These are phyloP conservation scores for Aquilaria malaccensis DNA, from an alignment of 345 rosid genomes.

Conservation along the genomic window DNA sequence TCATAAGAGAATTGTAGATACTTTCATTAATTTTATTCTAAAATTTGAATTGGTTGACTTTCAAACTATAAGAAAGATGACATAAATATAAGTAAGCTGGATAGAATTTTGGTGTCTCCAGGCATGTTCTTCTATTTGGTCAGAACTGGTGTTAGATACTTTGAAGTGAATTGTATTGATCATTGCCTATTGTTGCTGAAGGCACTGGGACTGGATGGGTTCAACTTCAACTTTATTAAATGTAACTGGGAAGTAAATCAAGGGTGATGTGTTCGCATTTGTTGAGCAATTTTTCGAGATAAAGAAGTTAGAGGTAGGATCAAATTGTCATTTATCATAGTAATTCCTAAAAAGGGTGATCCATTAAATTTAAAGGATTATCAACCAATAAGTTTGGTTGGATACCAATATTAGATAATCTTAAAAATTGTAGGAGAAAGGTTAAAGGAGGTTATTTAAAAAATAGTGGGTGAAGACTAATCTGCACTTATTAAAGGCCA, in stretches of 20 bases:
- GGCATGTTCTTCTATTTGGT: not conserved
- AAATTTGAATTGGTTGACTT: no score
- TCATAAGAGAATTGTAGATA: not conserved
- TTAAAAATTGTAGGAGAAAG: not conserved
- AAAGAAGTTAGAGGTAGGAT: not conserved
- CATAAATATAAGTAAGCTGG: not conserved
- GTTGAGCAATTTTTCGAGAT: not conserved
- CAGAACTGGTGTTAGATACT: not conserved
- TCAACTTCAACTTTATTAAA: not conserved
- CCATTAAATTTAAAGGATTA: not conserved
- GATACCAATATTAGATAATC: not conserved
- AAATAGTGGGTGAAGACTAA: not conserved
- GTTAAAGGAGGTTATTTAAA: not conserved
- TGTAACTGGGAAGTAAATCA: not conserved
- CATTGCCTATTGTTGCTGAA: not conserved
- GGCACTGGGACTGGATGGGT: not conserved
- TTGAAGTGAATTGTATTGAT: not conserved
- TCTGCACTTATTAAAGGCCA: not conserved
- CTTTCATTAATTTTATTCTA: not conserved
- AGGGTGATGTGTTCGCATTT: not conserved
- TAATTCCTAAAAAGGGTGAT: not conserved
- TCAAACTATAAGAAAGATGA: not conserved
- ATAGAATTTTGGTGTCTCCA: not conserved
- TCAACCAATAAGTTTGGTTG: not conserved
- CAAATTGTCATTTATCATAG: not conserved